phyloP scores from a whole-genome alignment of 495 filamentous ascomycete genomes.

The Massariosphaeria phaeospora region DNA sequence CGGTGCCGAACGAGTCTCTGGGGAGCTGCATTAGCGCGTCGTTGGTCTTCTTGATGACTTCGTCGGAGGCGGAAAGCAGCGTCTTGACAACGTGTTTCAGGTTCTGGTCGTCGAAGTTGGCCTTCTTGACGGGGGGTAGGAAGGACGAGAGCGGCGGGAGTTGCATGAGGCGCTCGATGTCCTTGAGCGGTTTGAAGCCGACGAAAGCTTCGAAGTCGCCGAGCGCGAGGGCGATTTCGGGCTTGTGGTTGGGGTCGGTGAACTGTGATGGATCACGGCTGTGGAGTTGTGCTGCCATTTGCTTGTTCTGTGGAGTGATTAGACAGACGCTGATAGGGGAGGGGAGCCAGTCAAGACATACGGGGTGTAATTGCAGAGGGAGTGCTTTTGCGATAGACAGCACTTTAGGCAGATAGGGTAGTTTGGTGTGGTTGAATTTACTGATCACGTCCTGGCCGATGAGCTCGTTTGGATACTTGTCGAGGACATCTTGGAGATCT shows the following conservation, averaged over 20 bases:
- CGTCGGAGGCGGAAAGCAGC: slow-evolving; percentile 52
- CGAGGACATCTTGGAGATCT: slow-evolving; percentile 59
- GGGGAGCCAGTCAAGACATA: slow-evolving; percentile 4
- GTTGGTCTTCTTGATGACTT: slow-evolving; percentile 49
- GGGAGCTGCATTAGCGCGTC: slow-evolving; percentile 48
- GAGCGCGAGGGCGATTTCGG: slow-evolving; percentile 73
- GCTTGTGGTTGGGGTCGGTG: slow-evolving; percentile 73
- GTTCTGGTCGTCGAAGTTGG: slow-evolving; percentile 53
- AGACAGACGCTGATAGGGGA: background rate
- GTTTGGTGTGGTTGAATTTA: slow-evolving; percentile 56
- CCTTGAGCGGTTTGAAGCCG: slow-evolving; percentile 62
- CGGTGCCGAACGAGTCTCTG: slow-evolving; percentile 47
- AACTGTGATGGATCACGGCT: slow-evolving; percentile 59
- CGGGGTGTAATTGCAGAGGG: slow-evolving; percentile 74
- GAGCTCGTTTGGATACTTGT: slow-evolving; percentile 57
- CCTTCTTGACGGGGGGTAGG: slow-evolving; percentile 42
- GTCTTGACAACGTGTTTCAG: slow-evolving; percentile 56
- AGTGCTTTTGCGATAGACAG: slow-evolving; percentile 74
- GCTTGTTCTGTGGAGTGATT: slow-evolving; percentile 44
- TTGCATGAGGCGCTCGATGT: slow-evolving; percentile 57
- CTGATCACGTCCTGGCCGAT: slow-evolving; percentile 59
- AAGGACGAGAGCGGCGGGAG: slow-evolving; percentile 53
- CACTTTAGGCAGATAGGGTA: slow-evolving; percentile 76
- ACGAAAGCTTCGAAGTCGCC: slow-evolving; percentile 75
- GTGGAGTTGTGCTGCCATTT: slow-evolving; percentile 59